Conservation (phyloP, 2,329 filamentous ascomycete species). For the Pseudofabraea citricarpa region DNA sequence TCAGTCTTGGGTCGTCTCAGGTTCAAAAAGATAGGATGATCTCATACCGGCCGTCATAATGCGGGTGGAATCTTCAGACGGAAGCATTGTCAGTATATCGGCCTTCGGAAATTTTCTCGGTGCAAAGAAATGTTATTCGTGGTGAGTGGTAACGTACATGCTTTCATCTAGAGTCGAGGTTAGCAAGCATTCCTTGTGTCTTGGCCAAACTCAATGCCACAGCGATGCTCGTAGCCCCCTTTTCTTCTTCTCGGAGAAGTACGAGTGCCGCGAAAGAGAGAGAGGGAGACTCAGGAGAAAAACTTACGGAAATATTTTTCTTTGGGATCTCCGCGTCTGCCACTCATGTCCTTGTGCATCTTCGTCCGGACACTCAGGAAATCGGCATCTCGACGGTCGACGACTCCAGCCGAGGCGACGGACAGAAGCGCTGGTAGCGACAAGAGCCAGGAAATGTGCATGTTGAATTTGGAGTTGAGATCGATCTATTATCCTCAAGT, state of each 20-base stretch:
- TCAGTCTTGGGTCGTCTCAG: constrained; percentile 1
- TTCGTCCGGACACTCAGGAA: constrained; percentile 24
- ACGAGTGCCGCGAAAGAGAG: background rate
- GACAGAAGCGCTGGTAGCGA: constrained; percentile 18
- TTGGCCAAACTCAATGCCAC: background rate
- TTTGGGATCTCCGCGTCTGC: constrained; percentile 21
- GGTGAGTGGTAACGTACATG: constrained; percentile 17
- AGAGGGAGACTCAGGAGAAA: constrained; percentile 8
- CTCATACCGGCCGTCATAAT: constrained; percentile 32
- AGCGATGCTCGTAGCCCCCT: background rate
- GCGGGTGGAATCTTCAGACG: constrained; percentile 28
- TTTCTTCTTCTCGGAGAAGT: too few species aligned
- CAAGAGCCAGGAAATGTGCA: constrained; percentile 23
- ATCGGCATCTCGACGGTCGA: constrained; percentile 25
- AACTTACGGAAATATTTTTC: constrained; percentile 35
- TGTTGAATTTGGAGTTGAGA: constrained; percentile 11
- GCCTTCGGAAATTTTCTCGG: too few species aligned
- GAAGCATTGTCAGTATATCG: constrained; percentile 9
- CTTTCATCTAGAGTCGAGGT: constrained; percentile 22
- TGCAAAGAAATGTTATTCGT: background rate
- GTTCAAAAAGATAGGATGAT: background rate
- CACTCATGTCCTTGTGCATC: constrained; percentile 26
- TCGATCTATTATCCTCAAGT: too few species aligned
- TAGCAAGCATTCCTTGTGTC: constrained; percentile 7
- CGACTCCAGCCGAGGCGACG: constrained; percentile 18